Evolutionary conservation across 305 asterid genomes (phyloP).

Genomic region (Galium porrigens): DNA sequence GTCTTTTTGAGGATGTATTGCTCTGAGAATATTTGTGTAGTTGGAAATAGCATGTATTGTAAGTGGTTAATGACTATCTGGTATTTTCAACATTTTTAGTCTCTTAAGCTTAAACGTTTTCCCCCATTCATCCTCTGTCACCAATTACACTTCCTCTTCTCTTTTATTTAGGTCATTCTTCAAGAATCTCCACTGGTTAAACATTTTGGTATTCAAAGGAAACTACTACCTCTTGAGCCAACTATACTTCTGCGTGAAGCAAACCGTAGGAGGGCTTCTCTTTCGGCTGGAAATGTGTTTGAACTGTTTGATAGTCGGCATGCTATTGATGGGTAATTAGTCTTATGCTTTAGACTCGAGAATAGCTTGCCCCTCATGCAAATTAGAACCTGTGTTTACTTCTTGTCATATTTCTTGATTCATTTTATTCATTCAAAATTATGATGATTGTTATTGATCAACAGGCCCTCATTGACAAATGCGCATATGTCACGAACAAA

Average conservation of each 20-base stretch:
- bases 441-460: conserved; percentile 30
- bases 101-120: neutral
- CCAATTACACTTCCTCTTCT: conserved; percentile 1
- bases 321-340: conserved; percentile 51
- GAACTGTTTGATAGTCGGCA: conserved; percentile 70
- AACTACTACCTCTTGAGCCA: conserved; percentile 94
- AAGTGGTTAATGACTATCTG: neutral
- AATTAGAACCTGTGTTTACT: conserved; percentile 2
- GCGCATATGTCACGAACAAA: conserved; percentile 61
- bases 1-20: neutral
- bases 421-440: conserved; percentile 15
- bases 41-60: neutral
- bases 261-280: conserved; percentile 94
- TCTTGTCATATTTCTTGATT: neutral
- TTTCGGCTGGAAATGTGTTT: conserved; percentile 82
- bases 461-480: conserved; percentile 54
- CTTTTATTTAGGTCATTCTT: conserved; percentile 50
- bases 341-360: conserved; percentile 2
- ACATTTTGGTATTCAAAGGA: conserved; percentile 90
- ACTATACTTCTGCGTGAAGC: conserved; percentile 93
- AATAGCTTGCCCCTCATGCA: neutral
- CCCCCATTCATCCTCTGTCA: conserved; percentile 1
- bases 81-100: neutral
- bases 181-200: conserved; percentile 66
- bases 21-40: conserved; percentile 2